Conservation (phyloP, 352 stramenopile genomes). For the Phytophthora megakarya region DNA sequence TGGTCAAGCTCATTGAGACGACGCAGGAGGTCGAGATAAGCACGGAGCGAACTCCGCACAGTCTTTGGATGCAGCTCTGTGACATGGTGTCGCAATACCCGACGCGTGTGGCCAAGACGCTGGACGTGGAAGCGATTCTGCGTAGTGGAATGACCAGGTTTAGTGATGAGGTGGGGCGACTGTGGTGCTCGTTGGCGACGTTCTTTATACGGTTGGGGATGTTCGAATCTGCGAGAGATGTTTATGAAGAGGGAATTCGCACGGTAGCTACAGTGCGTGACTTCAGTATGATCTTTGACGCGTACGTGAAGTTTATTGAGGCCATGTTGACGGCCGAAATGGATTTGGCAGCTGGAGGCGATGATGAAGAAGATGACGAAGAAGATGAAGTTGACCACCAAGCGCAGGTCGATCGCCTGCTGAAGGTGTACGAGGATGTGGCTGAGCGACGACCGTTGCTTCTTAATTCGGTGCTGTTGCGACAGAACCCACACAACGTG, state of each 20-base stretch:
- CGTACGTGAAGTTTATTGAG: conserved; percentile 99
- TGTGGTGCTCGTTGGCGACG: conserved; percentile 98
- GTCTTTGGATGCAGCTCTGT: conserved; percentile 98
- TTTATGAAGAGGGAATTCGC: conserved; percentile 94
- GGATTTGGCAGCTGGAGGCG: conserved; percentile 58
- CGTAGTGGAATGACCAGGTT: conserved; percentile 93
- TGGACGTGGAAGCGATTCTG: conserved; percentile 97
- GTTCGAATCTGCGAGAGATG: conserved; percentile 96
- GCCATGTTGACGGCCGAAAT: conserved; percentile 97
- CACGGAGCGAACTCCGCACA: conserved; percentile 79
- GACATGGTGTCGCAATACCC: conserved; percentile 96
- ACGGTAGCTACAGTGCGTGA: conserved; percentile 90
- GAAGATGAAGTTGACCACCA: conserved; percentile 69
- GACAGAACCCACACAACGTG: conserved; percentile 99
- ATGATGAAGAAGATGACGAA: conserved; percentile 74
- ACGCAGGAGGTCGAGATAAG: conserved; percentile 51
- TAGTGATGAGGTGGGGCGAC: conserved; percentile 95
- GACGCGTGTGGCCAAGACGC: conserved; percentile 74
- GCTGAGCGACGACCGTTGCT: conserved; percentile 95
- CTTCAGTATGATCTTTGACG: conserved; percentile 99
- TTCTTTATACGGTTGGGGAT: conserved; percentile 97
- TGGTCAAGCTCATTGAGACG: conserved; percentile 75
- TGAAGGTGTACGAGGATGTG: conserved; percentile 93
- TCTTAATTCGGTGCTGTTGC: conserved; percentile 94
- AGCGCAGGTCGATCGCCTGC: conserved; percentile 69